Base-by-base conservation (phyloP, 2,329 filamentous ascomycete species). In the Apiospora marii region DNA sequence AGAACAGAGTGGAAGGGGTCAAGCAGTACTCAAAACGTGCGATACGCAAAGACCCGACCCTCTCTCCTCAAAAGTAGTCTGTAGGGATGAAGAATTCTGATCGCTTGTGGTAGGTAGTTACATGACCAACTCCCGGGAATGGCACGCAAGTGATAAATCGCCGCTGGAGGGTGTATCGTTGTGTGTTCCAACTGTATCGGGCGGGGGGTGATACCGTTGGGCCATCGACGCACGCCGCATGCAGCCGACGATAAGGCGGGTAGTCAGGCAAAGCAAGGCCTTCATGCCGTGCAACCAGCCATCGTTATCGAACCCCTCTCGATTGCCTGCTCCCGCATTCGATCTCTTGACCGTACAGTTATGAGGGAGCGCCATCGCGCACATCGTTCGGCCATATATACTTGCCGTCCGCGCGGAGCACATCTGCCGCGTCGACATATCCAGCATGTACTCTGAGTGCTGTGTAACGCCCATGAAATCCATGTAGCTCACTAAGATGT, bases 281-380 rank as follows among this genome's bases (percentile, higher is more conserved):
- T 12, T 19, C 19, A 64, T 41, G 58, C 19, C 19, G 58, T 64
- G 58, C n/a, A 64, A 64, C 58, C 58, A n/a, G n/a, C 58, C 58
- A 41, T 41, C 58, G 6, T 34, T 6, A 13, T 30, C 53, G 37
- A 41, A 37, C 14, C 53, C 34, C 30, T n/a, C 58, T 64, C 19
- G 58, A 41, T 41, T 14, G 12, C 34, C 34, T 41, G n/a, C 34
- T 41, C 4, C 4, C 6, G 27, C 16, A 22, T 58, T 34, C 2
- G 27, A 10, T 58, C 6, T 6, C 27, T 22, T n/a, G 19, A 24
- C 22, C 8, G 58, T 10, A 64, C 10, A 64, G 30, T 4, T 61
- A 34, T 6, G 16, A 10, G 14, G 30, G 3, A 58, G 8, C 8
- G 30, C 19, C 27, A 34, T 34, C 22, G 27, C 19, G 12, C 27